A percentile compares a stretch with the other conserved stretches of the same genome.
These are phyloP conservation scores for Trichodelitschia bisporula DNA, from an alignment of 495 filamentous ascomycete genomes.

Conservation along the genomic window DNA sequence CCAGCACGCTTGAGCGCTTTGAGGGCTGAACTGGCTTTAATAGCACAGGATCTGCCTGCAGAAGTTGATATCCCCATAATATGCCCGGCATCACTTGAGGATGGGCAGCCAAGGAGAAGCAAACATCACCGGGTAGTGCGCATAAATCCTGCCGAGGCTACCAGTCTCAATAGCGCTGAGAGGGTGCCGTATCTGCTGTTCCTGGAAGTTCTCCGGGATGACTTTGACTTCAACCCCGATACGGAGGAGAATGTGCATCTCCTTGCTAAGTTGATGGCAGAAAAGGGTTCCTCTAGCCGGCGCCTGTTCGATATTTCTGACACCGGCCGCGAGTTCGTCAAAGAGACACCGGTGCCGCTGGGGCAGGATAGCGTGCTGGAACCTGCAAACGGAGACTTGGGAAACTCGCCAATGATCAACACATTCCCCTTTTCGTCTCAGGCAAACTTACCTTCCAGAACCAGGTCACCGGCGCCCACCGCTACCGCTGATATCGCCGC, in stretches of 20 bases:
- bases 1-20: constrained; percentile 49
- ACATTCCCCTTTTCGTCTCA: constrained; percentile 13
- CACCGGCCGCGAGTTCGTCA: constrained; percentile 16
- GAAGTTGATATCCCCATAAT: constrained; percentile 58
- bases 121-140: constrained; percentile 51
- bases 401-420: constrained; percentile 37
- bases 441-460: too few relatives aligned
- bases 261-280: constrained; percentile 30
- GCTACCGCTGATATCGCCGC: constrained; percentile 1
- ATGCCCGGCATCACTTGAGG: constrained; percentile 39
- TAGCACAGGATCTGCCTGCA: constrained; percentile 45
- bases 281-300: constrained; percentile 31
- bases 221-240: constrained; percentile 50
- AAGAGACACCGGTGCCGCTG: constrained; percentile 15
- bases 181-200: constrained; percentile 55
- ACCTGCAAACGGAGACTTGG: constrained; percentile 43
- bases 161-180: constrained; percentile 55
- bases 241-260: constrained; percentile 36
- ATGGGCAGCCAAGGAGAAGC: constrained; percentile 36
- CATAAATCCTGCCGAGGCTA: constrained; percentile 53
- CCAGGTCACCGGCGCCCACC: constrained; percentile 1
- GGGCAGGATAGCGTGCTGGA: constrained; percentile 51
- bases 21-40: constrained; percentile 46
- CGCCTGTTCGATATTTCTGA: constrained; percentile 47
- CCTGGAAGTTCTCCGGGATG: constrained; percentile 48